Conservation (phyloP, 2,329 filamentous ascomycete species). For the Colletotrichum noveboracense region DNA sequence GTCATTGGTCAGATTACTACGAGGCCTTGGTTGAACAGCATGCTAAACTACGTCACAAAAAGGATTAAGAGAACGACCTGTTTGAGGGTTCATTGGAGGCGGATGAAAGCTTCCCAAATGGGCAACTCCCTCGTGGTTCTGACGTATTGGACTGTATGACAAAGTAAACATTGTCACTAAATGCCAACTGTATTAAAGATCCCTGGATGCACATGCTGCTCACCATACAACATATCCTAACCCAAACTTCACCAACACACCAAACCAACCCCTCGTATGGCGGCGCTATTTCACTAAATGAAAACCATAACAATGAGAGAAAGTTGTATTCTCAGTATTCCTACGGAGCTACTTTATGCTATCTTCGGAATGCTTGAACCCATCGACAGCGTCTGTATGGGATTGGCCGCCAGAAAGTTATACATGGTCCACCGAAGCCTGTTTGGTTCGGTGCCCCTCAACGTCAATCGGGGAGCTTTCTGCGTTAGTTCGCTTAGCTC, state of each 20-base stretch:
- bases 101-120: not conserved
- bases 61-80: not conserved
- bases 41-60: not conserved
- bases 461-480: accelerated
- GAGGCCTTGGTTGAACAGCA: accelerated
- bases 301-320: not conserved
- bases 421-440: not conserved
- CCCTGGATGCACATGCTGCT: not conserved
- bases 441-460: not conserved
- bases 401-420: not conserved
- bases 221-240: not conserved
- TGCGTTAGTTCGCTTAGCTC: not conserved
- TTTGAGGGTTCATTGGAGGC: accelerated
- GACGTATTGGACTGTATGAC: not conserved
- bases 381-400: not conserved
- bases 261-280: accelerated
- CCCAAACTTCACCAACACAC: not conserved
- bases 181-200: not conserved
- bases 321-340: not conserved
- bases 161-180: accelerated
- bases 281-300: not conserved
- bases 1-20: not conserved
- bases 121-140: not conserved
- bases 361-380: not conserved
- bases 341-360: accelerated